These are phyloP conservation scores for Skeletonema costatum DNA, from an alignment of 108 stramenopile genomes.

Conservation along the genomic window DNA sequence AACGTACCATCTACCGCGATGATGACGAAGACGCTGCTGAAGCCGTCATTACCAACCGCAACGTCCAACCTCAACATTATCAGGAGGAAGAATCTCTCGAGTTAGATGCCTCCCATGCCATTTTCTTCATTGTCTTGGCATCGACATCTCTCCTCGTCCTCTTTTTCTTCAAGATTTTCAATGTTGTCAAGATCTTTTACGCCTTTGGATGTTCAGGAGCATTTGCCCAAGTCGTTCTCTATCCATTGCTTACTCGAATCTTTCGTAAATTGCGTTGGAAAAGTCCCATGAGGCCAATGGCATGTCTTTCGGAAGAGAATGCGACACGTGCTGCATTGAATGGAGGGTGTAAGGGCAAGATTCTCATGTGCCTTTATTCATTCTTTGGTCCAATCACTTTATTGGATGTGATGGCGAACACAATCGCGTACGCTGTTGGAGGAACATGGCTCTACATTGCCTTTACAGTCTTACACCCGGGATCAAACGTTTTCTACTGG, in stretches of 20 bases:
- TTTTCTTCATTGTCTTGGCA: slow-evolving; percentile 72
- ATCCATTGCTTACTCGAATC: slow-evolving; percentile 30
- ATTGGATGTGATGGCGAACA: slow-evolving; percentile 26
- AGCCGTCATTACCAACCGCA: slow-evolving; percentile 8
- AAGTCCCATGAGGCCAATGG: slow-evolving; percentile 7
- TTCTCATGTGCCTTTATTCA: slow-evolving; percentile 31
- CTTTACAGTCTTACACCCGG: slow-evolving; percentile 34
- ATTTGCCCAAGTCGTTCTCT: slow-evolving; percentile 43
- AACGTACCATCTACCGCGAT: slow-evolving; percentile 6
- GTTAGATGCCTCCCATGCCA: slow-evolving; percentile 56
- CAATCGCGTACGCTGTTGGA: slow-evolving; percentile 33
- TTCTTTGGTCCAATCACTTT: slow-evolving; percentile 33
- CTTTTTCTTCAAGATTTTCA: slow-evolving; percentile 74
- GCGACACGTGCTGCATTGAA: slow-evolving; percentile 10
- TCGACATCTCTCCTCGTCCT: slow-evolving; percentile 68
- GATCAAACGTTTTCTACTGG: slow-evolving; percentile 66
- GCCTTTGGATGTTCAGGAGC: slow-evolving; percentile 74
- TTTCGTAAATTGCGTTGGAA: slow-evolving; percentile 23
- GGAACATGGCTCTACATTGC: slow-evolving; percentile 44
- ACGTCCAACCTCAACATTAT: neutral
- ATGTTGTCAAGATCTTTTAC: slow-evolving; percentile 71
- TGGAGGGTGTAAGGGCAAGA: slow-evolving; percentile 29
- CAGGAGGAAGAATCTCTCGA: slow-evolving; percentile 39
- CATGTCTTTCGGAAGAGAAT: slow-evolving; percentile 37
- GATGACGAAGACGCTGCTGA: slow-evolving; percentile 6